Evolutionary conservation across 1,284 basidiomycete genomes (phyloP).

Genomic region (Fomitopsis betulina): DNA sequence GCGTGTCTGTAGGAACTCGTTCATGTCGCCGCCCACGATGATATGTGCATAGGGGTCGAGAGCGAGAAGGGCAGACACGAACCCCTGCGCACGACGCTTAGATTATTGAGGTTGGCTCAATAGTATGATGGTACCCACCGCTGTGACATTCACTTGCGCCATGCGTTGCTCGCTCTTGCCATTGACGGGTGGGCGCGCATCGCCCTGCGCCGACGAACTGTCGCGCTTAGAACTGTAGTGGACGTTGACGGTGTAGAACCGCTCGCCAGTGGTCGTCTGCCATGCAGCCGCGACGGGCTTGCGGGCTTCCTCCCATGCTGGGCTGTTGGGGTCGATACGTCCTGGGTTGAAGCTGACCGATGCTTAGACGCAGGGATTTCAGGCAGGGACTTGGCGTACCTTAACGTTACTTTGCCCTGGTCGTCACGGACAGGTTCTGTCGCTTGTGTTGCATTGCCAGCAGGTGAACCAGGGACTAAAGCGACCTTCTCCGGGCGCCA

Average conservation of each 20-base stretch:
- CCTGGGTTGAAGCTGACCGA: slow-evolving; percentile 54
- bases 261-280: slow-evolving; percentile 40
- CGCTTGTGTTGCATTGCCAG: slow-evolving; percentile 22
- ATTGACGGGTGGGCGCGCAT: slow-evolving; percentile 58
- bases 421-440: slow-evolving; percentile 15
- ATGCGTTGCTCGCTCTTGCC: slow-evolving; percentile 43
- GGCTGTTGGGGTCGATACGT: slow-evolving; percentile 52
- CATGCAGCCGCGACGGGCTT: slow-evolving; percentile 62
- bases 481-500: slow-evolving; percentile 27
- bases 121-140: slow-evolving; percentile 29
- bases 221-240: slow-evolving; percentile 59
- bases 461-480: slow-evolving; percentile 16
- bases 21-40: slow-evolving; percentile 59
- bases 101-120: not conserved
- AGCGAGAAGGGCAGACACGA: slow-evolving; percentile 42
- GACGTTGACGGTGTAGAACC: slow-evolving; percentile 57
- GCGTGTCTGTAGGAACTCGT: slow-evolving; percentile 53
- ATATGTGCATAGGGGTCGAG: slow-evolving; percentile 45
- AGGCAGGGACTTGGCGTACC: slow-evolving; percentile 3
- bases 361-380: not conserved
- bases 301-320: slow-evolving; percentile 53
- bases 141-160: slow-evolving; percentile 45
- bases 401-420: slow-evolving; percentile 17
- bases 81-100: slow-evolving; percentile 33
- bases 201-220: slow-evolving; percentile 49